phyloP scores from a whole-genome alignment of 345 rosid species.

The Camelina hispida region DNA sequence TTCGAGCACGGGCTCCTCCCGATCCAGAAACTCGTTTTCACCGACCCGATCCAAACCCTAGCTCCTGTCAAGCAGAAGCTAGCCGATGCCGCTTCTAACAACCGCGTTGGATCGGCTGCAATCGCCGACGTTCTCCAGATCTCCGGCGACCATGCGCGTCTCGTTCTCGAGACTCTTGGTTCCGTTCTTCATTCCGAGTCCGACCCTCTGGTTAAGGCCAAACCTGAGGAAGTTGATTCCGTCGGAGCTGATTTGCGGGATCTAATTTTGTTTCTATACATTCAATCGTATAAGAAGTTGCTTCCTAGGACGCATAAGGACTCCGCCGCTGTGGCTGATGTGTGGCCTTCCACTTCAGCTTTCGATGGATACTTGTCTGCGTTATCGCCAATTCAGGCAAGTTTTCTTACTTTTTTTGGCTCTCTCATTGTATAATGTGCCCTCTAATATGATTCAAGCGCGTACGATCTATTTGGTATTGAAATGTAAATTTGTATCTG shows the following conservation, averaged over 20 bases:
- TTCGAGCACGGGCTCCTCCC: conserved; percentile 98
- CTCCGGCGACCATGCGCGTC: conserved; percentile 84
- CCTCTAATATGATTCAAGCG: not conserved
- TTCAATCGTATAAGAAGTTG: conserved; percentile 94
- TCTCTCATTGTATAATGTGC: conserved; percentile 8
- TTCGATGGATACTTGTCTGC: conserved; percentile 97
- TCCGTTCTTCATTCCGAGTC: conserved; percentile 83
- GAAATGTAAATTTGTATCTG: conserved; percentile 10
- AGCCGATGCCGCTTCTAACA: conserved; percentile 44
- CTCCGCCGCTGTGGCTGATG: conserved; percentile 92
- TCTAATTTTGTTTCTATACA: conserved; percentile 81
- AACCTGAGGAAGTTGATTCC: conserved; percentile 58
- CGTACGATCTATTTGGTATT: conserved; percentile 12
- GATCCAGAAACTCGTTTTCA: conserved; percentile 84
- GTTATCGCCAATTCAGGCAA: conserved; percentile 94
- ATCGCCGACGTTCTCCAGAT: conserved; percentile 88
- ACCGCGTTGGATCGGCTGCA: conserved; percentile 65
- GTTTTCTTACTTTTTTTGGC: conserved; percentile 7
- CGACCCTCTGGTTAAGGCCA: conserved; percentile 71
- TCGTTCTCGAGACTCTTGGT: conserved; percentile 83
- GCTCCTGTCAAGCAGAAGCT: conserved; percentile 72
- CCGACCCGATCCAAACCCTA: conserved; percentile 83
- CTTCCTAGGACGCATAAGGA: conserved; percentile 93
- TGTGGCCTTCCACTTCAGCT: conserved; percentile 99
- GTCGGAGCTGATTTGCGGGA: conserved; percentile 86